Conservation (phyloP, 257 asterid genomes). For the Primulina eburnea region DNA sequence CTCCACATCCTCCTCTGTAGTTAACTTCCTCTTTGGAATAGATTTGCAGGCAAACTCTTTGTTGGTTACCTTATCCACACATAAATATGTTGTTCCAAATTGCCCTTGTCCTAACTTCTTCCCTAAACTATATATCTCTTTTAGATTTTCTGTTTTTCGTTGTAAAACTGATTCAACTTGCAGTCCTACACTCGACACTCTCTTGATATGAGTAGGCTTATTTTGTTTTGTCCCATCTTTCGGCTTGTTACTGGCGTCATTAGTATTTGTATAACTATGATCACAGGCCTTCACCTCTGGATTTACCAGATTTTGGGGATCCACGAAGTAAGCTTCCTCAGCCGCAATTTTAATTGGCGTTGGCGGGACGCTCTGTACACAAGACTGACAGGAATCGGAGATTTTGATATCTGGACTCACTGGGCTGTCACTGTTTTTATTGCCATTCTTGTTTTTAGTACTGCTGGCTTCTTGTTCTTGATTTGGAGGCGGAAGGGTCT, state of each 20-base stretch:
- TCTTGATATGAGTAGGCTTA: conserved; percentile 48
- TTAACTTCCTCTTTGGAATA: conserved; percentile 72
- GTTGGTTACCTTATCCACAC: conserved; percentile 56
- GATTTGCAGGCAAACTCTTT: conserved; percentile 77
- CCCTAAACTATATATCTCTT: conserved; percentile 63
- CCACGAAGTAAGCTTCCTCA: conserved; percentile 20
- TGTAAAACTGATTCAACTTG: conserved; percentile 67
- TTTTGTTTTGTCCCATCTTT: conserved; percentile 26
- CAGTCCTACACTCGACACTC: conserved; percentile 66
- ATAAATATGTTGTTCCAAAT: conserved; percentile 72
- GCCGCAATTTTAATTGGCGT: conserved; percentile 35
- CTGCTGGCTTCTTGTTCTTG: conserved; percentile 30
- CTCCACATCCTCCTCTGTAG: conserved; percentile 72
- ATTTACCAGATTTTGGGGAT: conserved; percentile 2
- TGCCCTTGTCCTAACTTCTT: conserved; percentile 84
- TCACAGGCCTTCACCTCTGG: conserved; percentile 14
- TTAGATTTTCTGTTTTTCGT: conserved; percentile 64
- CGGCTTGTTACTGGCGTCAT: conserved; percentile 26
- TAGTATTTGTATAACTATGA: neutral
- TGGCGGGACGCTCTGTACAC: conserved; percentile 43
- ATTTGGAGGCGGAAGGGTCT: conserved; percentile 42
- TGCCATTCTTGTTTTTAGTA: conserved; percentile 15
- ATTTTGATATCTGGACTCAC: conserved; percentile 32
- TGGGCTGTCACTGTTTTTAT: conserved; percentile 26
- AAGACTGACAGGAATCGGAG: conserved; percentile 26